Base-by-base conservation (phyloP, 1,284 basidiomycete species). In the Tylopilus sp. region DNA sequence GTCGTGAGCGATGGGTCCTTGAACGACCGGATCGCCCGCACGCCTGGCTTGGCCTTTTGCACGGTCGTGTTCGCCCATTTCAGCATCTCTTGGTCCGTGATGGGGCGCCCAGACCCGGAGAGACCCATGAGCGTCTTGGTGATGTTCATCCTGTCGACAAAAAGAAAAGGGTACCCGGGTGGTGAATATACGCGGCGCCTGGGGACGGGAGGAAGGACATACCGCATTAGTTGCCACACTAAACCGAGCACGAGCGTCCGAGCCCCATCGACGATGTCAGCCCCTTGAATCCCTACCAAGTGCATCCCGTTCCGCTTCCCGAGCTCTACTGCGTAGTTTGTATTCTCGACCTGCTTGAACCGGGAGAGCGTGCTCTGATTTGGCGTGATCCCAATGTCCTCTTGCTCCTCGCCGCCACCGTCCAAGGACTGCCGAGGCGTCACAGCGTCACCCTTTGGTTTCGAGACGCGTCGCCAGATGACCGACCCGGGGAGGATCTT, bases 311-410 rank as follows among this genome's bases (percentile, higher is more conserved):
- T 94, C 64, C 90, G 84, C 69, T 89, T 92, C 15, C 85, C 95
- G 15, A 99, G 83, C 45, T 99, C 96, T 44, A 98, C 88, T 5
- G 77, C 85, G 62, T 99, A 99, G 69, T 99, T 99, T 46, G 92
- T 97, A 72, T 99, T 99, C 72, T 99, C 97, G 30, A 99, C 94
- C 38, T 86, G 86, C 77, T 99, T 99, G 80, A 98, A 99, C 47
- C 93, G 79, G 31, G 92, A 94, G 19, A 99, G 76, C 47, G 84
- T 89, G 64, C 86, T 87, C 64, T 89, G 89, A 58, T 83, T 86
- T 9, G 85, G 86, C 7, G 79, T 86, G 41, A 86, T 83, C 26
- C 86, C 86, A 39, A 86, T 85, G 54, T 89, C 87, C 48, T 79
- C 86, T 53, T 84, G 86, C 36, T 88, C 87, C 21, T 76, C 86